phyloP scores from a whole-genome alignment of 78 protist genomes.

The Planoprotostelium fungivorum region DNA sequence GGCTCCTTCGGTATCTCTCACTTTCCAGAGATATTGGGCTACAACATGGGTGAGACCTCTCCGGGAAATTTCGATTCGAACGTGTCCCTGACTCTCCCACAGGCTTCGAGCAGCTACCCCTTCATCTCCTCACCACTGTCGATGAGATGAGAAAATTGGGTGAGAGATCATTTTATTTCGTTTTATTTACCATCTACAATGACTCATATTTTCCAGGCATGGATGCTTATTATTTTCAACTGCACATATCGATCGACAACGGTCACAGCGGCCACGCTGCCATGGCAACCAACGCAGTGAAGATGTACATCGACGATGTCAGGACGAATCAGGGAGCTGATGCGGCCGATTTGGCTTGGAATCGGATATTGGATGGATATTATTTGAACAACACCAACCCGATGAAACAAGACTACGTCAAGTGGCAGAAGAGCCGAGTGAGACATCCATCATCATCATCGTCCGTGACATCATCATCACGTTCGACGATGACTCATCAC shows the following conservation, averaged over 20 bases:
- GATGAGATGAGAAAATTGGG: background rate
- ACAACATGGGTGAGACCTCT: background rate
- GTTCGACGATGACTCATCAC: background rate
- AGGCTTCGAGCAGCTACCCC: background rate
- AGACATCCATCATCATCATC: background rate
- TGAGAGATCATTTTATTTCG: too few species aligned
- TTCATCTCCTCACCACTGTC: background rate
- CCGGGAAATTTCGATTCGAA: background rate
- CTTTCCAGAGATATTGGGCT: background rate
- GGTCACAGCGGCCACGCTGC: background rate
- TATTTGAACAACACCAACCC: background rate
- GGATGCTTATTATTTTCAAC: background rate
- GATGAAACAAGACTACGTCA: background rate
- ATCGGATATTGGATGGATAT: background rate
- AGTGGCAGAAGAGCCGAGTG: background rate
- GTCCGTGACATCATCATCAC: background rate
- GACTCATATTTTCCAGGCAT: too few species aligned
- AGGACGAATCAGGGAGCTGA: background rate
- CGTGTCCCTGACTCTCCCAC: background rate
- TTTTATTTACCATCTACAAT: too few species aligned
- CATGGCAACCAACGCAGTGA: background rate
- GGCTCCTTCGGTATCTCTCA: background rate
- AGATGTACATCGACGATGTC: background rate
- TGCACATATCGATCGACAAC: background rate
- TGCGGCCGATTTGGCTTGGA: background rate